Conservation (phyloP, 2,329 filamentous ascomycete species). For the Cryphonectria radicalis region DNA sequence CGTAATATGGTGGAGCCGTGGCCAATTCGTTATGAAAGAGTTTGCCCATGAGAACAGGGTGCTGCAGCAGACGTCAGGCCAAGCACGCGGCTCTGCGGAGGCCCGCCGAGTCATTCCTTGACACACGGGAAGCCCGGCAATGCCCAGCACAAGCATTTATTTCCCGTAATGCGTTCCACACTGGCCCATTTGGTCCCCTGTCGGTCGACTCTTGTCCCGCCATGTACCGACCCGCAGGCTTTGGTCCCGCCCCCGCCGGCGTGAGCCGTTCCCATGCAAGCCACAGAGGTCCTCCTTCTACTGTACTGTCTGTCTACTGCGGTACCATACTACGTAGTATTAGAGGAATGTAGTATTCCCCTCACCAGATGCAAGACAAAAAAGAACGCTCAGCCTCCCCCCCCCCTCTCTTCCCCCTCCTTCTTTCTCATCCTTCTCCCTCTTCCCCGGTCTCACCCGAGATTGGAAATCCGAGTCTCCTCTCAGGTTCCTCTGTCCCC, state of each 20-base stretch:
- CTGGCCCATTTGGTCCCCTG: constrained; percentile 12
- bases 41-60: constrained; percentile 23
- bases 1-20: constrained; percentile 26
- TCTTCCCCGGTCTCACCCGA: constrained; percentile 2
- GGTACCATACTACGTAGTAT: not conserved
- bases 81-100: constrained; percentile 27
- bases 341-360: not conserved
- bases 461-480: constrained; percentile 6
- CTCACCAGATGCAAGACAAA: not conserved
- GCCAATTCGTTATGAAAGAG: constrained; percentile 25
- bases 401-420: too few species aligned
- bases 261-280: not conserved
- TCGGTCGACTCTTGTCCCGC: constrained; percentile 19
- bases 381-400: not conserved
- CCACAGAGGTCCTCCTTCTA: not conserved
- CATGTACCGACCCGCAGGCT: constrained; percentile 23
- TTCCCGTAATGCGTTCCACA: constrained; percentile 27
- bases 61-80: constrained; percentile 8
- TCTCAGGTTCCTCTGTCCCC: not conserved
- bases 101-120: constrained; percentile 26
- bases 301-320: too few species aligned
- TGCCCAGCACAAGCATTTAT: constrained; percentile 6
- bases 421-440: not conserved
- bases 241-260: not conserved
- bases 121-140: constrained; percentile 22